A percentile compares a stretch with the other conserved stretches of the same genome.
These are phyloP conservation scores for Gynostemma pentaphyllum DNA, from an alignment of 306 rosid genomes.

Conservation along the genomic window DNA sequence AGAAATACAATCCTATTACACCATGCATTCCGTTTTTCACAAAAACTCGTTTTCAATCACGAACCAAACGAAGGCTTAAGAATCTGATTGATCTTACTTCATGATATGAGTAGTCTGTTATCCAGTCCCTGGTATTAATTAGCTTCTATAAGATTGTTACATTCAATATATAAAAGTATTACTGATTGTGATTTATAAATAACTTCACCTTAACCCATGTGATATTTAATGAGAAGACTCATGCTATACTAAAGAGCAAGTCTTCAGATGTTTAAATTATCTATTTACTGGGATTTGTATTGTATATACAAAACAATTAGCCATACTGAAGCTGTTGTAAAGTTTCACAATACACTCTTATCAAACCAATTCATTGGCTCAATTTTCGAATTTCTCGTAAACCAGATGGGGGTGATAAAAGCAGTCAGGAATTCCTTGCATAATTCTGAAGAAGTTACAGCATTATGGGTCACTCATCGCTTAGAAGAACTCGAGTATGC, in stretches of 20 bases:
- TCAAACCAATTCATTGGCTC: background rate
- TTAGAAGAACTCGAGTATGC: slow-evolving; percentile 75
- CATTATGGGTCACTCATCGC: slow-evolving; percentile 87
- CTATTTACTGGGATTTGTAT: background rate
- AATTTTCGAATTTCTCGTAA: background rate
- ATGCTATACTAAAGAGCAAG: background rate
- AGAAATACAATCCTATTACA: too few relatives aligned
- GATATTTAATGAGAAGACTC: background rate
- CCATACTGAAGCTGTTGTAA: background rate
- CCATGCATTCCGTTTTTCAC: too few relatives aligned
- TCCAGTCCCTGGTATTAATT: background rate
- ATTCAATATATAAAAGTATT: background rate
- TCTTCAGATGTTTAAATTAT: background rate
- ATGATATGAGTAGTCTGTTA: background rate
- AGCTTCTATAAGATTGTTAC: background rate
- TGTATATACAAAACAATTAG: background rate
- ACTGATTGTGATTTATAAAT: background rate
- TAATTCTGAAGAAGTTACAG: slow-evolving; percentile 56
- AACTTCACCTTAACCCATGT: background rate
- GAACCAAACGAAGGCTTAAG: too few relatives aligned
- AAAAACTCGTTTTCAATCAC: too few relatives aligned
- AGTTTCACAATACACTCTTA: background rate
- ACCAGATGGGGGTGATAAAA: slow-evolving; percentile 60
- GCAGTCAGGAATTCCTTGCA: slow-evolving; percentile 55
- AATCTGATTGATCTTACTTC: background rate